Conservation (phyloP, 768 basidiomycete genomes). For the Russula griseocarnosa region DNA sequence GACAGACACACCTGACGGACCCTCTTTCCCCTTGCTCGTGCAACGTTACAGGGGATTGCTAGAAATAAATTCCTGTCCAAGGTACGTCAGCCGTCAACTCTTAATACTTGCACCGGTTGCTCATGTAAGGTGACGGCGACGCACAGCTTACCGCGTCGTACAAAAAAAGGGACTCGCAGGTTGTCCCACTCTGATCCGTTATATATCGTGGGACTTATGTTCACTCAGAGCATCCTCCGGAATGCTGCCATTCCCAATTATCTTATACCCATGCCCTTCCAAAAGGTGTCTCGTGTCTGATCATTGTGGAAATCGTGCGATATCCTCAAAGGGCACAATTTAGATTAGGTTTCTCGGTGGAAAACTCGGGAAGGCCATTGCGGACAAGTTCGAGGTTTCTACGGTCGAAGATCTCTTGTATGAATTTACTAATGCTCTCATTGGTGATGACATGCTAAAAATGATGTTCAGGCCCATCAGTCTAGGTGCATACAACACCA, state of each 20-base stretch:
- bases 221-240: slow-evolving; percentile 70
- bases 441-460: neutral
- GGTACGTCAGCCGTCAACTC: slow-evolving; percentile 39
- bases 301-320: neutral
- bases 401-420: slow-evolving; percentile 90
- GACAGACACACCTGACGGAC: neutral
- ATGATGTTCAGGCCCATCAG: slow-evolving; percentile 45
- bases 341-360: slow-evolving; percentile 94
- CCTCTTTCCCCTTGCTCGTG: neutral
- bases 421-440: slow-evolving; percentile 32
- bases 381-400: slow-evolving; percentile 81
- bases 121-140: neutral
- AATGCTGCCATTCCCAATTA: slow-evolving; percentile 82
- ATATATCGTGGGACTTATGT: slow-evolving; percentile 4
- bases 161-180: slow-evolving; percentile 87
- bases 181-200: slow-evolving; percentile 30
- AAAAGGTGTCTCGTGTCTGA: slow-evolving; percentile 32
- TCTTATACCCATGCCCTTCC: slow-evolving; percentile 75
- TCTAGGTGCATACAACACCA: slow-evolving; percentile 44
- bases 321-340: slow-evolving; percentile 5
- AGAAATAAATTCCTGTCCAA: slow-evolving; percentile 95
- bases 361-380: slow-evolving; percentile 85
- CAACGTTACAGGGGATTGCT: slow-evolving; percentile 64
- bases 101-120: slow-evolving; percentile 4
- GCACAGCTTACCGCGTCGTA: slow-evolving; percentile 81